Percentiles rank a stretch among this genome's conserved stretches.
Evolutionary conservation across 176 grass and related monocot species (phyloP).

Genomic region (Avena sativa): DNA sequence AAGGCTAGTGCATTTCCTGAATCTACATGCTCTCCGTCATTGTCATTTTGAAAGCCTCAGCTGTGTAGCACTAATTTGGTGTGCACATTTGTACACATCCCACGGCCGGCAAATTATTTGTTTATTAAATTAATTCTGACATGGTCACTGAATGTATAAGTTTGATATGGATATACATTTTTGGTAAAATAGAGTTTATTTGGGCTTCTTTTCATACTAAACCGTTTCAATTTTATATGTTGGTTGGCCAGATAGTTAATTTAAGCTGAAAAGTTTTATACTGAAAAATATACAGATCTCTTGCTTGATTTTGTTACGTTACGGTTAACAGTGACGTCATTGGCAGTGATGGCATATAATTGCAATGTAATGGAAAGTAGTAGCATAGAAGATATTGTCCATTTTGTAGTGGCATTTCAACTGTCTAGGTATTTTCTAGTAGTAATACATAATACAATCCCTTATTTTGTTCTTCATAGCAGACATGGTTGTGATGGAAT

Average conservation of each 20-base stretch:
- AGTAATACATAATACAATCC: neutral
- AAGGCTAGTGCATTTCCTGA: constrained; percentile 8
- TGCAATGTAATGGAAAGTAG: neutral
- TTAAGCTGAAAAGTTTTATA: neutral
- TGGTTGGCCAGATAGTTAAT: constrained; percentile 15
- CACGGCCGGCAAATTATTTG: constrained; percentile 17
- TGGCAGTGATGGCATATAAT: neutral
- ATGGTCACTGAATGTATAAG: neutral
- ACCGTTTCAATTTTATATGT: neutral
- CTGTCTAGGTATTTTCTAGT: neutral
- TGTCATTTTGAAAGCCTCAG: constrained; percentile 32
- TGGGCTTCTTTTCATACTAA: neutral
- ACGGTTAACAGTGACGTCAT: neutral
- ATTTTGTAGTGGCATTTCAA: constrained; percentile 9
- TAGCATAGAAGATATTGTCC: neutral
- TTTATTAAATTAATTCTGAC: constrained; percentile 27
- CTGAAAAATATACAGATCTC: neutral
- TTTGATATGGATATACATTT: neutral
- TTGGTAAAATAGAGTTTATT: neutral
- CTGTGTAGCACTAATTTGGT: neutral
- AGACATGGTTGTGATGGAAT: constrained; percentile 15
- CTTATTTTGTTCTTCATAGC: neutral
- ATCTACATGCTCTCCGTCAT: neutral
- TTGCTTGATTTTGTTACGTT: neutral
- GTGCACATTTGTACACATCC: constrained; percentile 6